Percentiles rank a stretch among this genome's conserved stretches.
Evolutionary conservation across 1,139 yeast species (phyloP).

Genomic region (Torulaspora globosa): DNA sequence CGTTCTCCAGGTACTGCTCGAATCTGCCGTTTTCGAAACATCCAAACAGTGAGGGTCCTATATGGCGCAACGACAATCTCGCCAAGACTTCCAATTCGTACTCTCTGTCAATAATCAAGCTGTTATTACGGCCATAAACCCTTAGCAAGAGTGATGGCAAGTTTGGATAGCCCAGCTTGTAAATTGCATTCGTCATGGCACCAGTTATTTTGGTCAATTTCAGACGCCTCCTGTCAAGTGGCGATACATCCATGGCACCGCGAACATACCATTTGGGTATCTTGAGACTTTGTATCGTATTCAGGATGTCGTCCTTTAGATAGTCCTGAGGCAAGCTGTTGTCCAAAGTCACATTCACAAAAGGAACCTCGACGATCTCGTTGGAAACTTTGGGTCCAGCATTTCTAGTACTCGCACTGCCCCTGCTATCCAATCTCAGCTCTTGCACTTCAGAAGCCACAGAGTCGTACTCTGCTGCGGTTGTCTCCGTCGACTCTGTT

Average conservation of each 20-base stretch:
- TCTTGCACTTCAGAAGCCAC: constrained; percentile 9
- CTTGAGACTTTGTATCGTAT: constrained; percentile 57
- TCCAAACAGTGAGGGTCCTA: constrained; percentile 87
- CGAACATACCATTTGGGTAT: constrained; percentile 70
- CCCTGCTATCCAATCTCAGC: constrained; percentile 15
- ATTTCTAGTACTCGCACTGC: background rate
- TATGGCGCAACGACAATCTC: constrained; percentile 67
- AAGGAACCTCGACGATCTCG: constrained; percentile 36
- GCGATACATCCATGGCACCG: constrained; percentile 25
- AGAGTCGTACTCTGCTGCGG: constrained; percentile 9
- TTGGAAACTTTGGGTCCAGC: constrained; percentile 2
- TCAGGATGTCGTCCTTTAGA: constrained; percentile 75
- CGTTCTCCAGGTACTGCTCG: constrained; percentile 80
- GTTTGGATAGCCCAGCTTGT: constrained; percentile 49
- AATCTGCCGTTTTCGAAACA: constrained; percentile 87
- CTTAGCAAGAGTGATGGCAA: constrained; percentile 57
- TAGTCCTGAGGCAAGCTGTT: constrained; percentile 75
- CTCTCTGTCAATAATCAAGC: constrained; percentile 79
- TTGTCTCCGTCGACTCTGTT: constrained; percentile 3
- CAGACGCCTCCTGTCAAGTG: constrained; percentile 38
- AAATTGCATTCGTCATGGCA: constrained; percentile 88
- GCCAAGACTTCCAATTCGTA: constrained; percentile 69
- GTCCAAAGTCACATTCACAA: constrained; percentile 46
- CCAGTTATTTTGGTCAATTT: constrained; percentile 72
- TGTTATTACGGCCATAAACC: constrained; percentile 89